These are phyloP conservation scores for Alternaria gansuensis DNA, from an alignment of 2,329 filamentous ascomycete genomes.

Conservation along the genomic window DNA sequence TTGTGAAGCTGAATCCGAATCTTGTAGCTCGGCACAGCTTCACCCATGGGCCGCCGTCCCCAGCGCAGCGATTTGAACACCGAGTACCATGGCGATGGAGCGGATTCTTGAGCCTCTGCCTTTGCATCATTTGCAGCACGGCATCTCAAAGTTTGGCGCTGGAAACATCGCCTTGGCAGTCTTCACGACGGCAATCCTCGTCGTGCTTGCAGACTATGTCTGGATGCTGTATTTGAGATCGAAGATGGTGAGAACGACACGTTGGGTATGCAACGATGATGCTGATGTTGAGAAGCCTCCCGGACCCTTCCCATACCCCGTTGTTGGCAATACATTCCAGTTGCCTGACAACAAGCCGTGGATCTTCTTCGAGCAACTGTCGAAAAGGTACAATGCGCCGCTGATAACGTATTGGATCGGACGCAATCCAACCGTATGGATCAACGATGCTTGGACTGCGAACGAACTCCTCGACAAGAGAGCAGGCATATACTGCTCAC, in stretches of 20 bases:
- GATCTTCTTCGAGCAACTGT: constrained; percentile 65
- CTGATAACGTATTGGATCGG: constrained; percentile 66
- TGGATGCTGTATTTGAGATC: constrained; percentile 61
- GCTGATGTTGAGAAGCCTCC: constrained; percentile 56
- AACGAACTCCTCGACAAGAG: constrained; percentile 64
- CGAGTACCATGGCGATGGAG: constrained; percentile 41
- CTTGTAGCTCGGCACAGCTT: neutral
- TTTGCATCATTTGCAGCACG: constrained; percentile 43
- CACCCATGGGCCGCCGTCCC: neutral
- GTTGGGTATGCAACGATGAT: neutral
- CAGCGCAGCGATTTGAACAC: neutral
- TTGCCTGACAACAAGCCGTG: constrained; percentile 65
- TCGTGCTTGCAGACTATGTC: constrained; percentile 56
- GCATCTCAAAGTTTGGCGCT: constrained; percentile 44
- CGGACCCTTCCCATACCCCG: constrained; percentile 63
- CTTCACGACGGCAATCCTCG: constrained; percentile 34
- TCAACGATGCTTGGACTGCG: constrained; percentile 59
- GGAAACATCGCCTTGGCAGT: constrained; percentile 35
- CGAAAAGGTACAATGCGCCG: constrained; percentile 60
- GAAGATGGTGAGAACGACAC: constrained; percentile 54
- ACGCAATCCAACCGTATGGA: constrained; percentile 52
- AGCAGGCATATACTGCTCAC: constrained; percentile 62
- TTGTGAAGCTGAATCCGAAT: neutral
- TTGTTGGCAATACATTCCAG: constrained; percentile 66
- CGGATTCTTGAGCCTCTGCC: constrained; percentile 43